A percentile compares a stretch with the other conserved stretches of the same genome.
phyloP scores from a whole-genome alignment of 352 stramenopile genomes.

The Pythium myriotylum region DNA sequence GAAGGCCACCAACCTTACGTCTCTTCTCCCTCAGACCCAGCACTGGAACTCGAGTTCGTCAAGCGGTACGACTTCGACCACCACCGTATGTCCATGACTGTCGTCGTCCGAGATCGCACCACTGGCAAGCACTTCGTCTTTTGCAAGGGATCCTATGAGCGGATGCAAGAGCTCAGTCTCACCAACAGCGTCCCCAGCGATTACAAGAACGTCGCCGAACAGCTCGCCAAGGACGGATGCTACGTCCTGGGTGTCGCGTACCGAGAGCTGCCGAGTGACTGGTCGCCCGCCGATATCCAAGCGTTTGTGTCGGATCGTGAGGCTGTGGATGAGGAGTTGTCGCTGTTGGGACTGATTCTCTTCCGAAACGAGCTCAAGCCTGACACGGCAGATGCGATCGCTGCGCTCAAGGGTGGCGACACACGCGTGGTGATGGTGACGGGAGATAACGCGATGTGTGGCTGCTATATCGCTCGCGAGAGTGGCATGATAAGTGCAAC shows the following conservation, averaged over 20 bases:
- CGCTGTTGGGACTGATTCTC: conserved; percentile 82
- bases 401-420: conserved; percentile 76
- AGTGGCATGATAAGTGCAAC: conserved; percentile 61
- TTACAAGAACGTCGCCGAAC: conserved; percentile 63
- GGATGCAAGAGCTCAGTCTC: conserved; percentile 67
- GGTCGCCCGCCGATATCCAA: conserved; percentile 12
- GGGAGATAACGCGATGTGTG: conserved; percentile 82
- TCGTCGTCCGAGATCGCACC: conserved; percentile 73
- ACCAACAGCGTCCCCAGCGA: conserved; percentile 56
- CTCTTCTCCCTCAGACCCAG: conserved; percentile 38
- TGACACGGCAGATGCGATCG: conserved; percentile 78
- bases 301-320: conserved; percentile 45
- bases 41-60: conserved; percentile 66
- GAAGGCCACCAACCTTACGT: conserved; percentile 28
- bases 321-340: conserved; percentile 73
- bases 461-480: conserved; percentile 72
- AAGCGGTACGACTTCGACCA: conserved; percentile 94
- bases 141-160: conserved; percentile 91
- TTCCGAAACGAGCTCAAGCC: conserved; percentile 91
- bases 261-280: conserved; percentile 46
- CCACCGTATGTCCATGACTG: conserved; percentile 90
- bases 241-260: conserved; percentile 89
- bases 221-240: conserved; percentile 75
- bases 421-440: conserved; percentile 89
- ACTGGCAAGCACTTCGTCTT: conserved; percentile 74